A percentile compares a stretch with the other conserved stretches of the same genome.
Evolutionary conservation across 176 grass and related monocot species (phyloP).

Genomic region (Puccinellia tenuiflora): DNA sequence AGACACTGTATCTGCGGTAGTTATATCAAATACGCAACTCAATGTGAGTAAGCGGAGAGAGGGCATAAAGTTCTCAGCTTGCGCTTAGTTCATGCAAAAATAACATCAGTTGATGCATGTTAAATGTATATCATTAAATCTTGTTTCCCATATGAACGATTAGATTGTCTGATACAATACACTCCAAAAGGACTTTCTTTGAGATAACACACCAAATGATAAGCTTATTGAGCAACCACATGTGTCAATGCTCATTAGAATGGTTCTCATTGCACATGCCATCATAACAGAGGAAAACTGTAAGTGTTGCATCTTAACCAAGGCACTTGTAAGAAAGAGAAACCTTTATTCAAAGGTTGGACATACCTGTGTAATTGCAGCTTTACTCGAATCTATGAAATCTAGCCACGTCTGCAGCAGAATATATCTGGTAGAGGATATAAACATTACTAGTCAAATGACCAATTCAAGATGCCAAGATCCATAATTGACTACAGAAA

Average conservation of each 20-base stretch:
- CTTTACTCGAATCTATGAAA: constrained; percentile 77
- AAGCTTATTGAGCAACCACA: neutral
- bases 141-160: neutral
- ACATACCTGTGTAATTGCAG: constrained; percentile 70
- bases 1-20: neutral
- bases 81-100: neutral
- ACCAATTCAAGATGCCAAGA: constrained; percentile 76
- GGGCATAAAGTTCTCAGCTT: neutral
- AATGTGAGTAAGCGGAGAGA: neutral
- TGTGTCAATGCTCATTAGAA: neutral
- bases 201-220: neutral
- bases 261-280: neutral
- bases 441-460: constrained; percentile 50
- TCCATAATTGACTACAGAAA: constrained; percentile 65
- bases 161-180: neutral
- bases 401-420: constrained; percentile 69
- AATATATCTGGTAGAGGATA: constrained; percentile 65
- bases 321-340: neutral
- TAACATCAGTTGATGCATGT: neutral
- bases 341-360: neutral
- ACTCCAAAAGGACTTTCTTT: neutral
- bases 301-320: neutral
- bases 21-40: neutral
- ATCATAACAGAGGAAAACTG: neutral
- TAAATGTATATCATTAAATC: neutral